Conservation (phyloP, 257 asterid genomes). For the Solanum ahanhuiri region DNA sequence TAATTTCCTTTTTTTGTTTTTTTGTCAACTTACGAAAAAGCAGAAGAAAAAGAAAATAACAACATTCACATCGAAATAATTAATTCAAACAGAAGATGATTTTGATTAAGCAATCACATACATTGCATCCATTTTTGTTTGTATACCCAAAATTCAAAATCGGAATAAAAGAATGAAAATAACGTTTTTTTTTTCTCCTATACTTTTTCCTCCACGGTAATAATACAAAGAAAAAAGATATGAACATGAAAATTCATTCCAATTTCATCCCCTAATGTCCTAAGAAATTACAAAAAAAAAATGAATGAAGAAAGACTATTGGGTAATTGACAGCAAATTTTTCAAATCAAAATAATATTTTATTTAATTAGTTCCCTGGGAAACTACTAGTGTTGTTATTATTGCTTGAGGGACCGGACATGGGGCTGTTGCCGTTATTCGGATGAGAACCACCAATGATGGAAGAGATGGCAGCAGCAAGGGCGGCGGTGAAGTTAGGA, state of each 20-base stretch:
- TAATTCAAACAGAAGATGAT: neutral
- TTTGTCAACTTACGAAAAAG: constrained; percentile 43
- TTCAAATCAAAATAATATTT: neutral
- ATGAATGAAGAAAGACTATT: neutral
- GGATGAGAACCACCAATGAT: constrained; percentile 59
- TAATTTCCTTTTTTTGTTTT: neutral
- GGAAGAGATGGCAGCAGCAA: constrained; percentile 78
- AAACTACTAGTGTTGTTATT: constrained; percentile 20
- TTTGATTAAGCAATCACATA: neutral
- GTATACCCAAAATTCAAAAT: neutral
- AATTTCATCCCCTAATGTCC: neutral
- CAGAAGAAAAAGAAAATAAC: constrained; percentile 35
- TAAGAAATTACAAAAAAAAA: neutral
- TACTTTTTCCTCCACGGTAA: neutral
- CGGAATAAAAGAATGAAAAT: constrained; percentile 1
- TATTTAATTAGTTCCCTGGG: constrained; percentile 22
- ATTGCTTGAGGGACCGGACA: constrained; percentile 12
- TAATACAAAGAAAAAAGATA: neutral
- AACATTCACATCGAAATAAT: neutral
- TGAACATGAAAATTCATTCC: neutral
- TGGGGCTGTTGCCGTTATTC: constrained; percentile 8
- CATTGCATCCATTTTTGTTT: neutral
- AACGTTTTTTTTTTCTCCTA: neutral
- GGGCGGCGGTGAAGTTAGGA: constrained; percentile 85
- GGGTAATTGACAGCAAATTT: neutral